Evolutionary conservation across 2,329 filamentous ascomycete genomes (phyloP).

Genomic region (Sporothrix humicola): DNA sequence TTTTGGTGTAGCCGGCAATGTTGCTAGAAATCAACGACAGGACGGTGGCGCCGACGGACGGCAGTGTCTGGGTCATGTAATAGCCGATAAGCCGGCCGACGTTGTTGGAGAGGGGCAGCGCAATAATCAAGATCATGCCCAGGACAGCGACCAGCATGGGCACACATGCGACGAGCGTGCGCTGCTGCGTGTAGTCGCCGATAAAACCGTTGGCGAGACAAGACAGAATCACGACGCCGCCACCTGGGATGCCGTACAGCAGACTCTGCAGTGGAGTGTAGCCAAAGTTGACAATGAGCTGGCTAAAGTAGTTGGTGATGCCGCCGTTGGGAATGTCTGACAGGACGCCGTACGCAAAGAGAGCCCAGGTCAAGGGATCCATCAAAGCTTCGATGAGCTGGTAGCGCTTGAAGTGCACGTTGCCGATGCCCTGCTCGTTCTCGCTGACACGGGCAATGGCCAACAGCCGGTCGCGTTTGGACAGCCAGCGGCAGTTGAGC

Average conservation of each 20-base stretch:
- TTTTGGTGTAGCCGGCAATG: conserved; percentile 62
- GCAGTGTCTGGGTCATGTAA: conserved; percentile 66
- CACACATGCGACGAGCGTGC: conserved; percentile 49
- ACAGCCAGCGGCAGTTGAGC: conserved; percentile 55
- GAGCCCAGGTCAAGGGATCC: conserved; percentile 49
- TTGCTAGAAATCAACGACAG: conserved; percentile 69
- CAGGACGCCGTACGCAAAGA: conserved; percentile 46
- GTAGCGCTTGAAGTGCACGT: conserved; percentile 69
- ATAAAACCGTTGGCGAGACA: conserved; percentile 50
- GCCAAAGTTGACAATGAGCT: conserved; percentile 61
- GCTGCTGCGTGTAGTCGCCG: conserved; percentile 61
- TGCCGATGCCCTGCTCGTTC: conserved; percentile 70
- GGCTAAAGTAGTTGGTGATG: conserved; percentile 49
- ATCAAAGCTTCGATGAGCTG: conserved; percentile 56
- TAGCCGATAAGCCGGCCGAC: conserved; percentile 67
- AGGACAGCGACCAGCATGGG: conserved; percentile 54
- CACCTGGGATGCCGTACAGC: conserved; percentile 68
- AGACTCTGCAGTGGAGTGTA: conserved; percentile 67
- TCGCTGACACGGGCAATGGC: conserved; percentile 59
- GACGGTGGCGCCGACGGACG: conserved; percentile 68
- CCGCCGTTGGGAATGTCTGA: conserved; percentile 48
- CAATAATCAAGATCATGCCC: conserved; percentile 69
- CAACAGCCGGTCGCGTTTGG: conserved; percentile 63
- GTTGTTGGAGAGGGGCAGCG: conserved; percentile 60
- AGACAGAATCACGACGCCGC: conserved; percentile 61